These are phyloP conservation scores for Plantago ovata DNA, from an alignment of 257 asterid genomes.

Conservation along the genomic window DNA sequence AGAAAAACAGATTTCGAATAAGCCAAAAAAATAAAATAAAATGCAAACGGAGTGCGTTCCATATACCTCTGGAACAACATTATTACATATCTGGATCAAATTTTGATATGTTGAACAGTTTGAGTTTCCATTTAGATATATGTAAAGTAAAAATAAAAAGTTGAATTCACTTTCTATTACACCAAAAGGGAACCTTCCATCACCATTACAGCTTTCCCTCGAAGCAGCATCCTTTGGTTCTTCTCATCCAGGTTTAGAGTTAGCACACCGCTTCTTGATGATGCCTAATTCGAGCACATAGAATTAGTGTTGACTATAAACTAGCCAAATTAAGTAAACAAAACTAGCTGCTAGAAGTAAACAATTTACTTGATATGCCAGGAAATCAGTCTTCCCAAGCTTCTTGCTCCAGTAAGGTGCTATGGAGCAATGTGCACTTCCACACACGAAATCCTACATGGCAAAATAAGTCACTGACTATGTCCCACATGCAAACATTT, in stretches of 20 bases:
- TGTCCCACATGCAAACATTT: not conserved
- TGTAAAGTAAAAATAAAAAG: too few species aligned
- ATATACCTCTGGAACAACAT: too few species aligned
- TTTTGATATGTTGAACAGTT: too few species aligned
- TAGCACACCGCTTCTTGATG: slow-evolving; percentile 70
- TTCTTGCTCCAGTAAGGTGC: slow-evolving; percentile 73
- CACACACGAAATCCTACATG: slow-evolving; percentile 77
- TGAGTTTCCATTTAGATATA: too few species aligned
- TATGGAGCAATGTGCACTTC: slow-evolving; percentile 88
- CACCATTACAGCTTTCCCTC: slow-evolving; percentile 63
- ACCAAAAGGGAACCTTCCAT: slow-evolving; percentile 62
- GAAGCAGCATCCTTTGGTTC: slow-evolving; percentile 54
- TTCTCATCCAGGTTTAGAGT: slow-evolving; percentile 53
- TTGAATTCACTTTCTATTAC: slow-evolving; percentile 20
- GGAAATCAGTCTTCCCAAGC: slow-evolving; percentile 63
- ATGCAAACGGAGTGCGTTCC: too few species aligned
- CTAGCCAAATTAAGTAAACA: too few species aligned
- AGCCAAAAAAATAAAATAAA: too few species aligned
- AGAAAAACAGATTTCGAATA: too few species aligned
- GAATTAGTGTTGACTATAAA: slow-evolving; percentile 6
- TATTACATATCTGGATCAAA: too few species aligned
- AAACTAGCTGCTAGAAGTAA: too few species aligned
- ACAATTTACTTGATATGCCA: slow-evolving; percentile 57
- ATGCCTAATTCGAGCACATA: slow-evolving; percentile 47
- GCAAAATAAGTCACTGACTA: slow-evolving; percentile 3